These are phyloP conservation scores for Heritiera littoralis DNA, from an alignment of 345 rosid species.

Conservation along the genomic window DNA sequence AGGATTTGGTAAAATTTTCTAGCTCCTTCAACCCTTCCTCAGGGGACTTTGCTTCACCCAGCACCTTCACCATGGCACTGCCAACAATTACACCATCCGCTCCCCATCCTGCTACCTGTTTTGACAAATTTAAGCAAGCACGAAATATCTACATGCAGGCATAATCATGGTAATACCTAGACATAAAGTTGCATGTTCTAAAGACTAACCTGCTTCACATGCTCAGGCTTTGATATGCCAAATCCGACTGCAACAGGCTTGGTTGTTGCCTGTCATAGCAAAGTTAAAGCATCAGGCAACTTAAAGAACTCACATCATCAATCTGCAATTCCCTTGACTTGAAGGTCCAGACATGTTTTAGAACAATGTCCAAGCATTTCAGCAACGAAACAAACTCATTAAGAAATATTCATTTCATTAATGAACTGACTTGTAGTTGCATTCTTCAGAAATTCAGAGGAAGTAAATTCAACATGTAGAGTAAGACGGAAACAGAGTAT, in stretches of 20 bases:
- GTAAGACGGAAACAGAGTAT: too few species aligned
- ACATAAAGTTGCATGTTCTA: not conserved
- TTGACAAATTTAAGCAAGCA: not conserved
- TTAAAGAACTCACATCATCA: not conserved
- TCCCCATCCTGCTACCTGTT: conserved; percentile 80
- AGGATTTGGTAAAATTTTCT: conserved; percentile 58
- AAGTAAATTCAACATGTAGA: too few species aligned
- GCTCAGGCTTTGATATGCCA: conserved; percentile 81
- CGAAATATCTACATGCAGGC: not conserved
- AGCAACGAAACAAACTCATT: too few species aligned
- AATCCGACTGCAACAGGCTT: conserved; percentile 86
- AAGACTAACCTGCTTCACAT: conserved; percentile 69
- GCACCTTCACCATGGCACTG: conserved; percentile 74
- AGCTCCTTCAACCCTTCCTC: conserved; percentile 72
- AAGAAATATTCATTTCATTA: too few species aligned
- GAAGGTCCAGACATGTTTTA: too few species aligned
- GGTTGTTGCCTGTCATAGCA: conserved; percentile 44
- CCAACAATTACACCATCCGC: conserved; percentile 86
- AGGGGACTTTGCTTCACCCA: conserved; percentile 71
- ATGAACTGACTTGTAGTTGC: too few species aligned
- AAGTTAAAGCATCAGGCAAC: not conserved
- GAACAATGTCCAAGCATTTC: too few species aligned
- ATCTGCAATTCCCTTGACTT: not conserved
- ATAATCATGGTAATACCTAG: not conserved
- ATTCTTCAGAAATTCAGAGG: too few species aligned